Conservation (phyloP, 768 basidiomycete genomes). For the Calocera viscosa region DNA sequence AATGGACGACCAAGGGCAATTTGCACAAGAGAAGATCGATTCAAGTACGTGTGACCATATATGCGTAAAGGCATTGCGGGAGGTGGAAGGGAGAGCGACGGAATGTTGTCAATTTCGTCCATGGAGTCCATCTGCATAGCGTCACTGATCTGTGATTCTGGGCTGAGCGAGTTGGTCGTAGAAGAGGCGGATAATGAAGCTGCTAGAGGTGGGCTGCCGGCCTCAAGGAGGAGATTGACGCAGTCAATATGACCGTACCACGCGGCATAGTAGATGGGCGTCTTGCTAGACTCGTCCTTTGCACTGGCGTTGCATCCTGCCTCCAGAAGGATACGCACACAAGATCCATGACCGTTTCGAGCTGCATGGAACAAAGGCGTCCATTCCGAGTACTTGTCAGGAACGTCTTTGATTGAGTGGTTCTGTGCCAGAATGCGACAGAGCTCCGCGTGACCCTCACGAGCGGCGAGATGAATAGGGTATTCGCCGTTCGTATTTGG, state of each 20-base stretch:
- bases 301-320: conserved; percentile 66
- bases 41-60: conserved; percentile 93
- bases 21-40: conserved; percentile 73
- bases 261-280: conserved; percentile 84
- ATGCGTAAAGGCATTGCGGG: conserved; percentile 97
- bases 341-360: conserved; percentile 64
- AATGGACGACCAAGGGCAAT: conserved; percentile 63
- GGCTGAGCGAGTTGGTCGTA: not conserved
- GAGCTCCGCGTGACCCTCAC: conserved; percentile 78
- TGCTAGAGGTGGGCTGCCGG: conserved; percentile 20
- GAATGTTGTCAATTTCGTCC: conserved; percentile 82
- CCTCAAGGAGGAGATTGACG: conserved; percentile 46
- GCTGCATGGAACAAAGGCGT: conserved; percentile 94
- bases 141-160: conserved; percentile 9
- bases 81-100: conserved; percentile 86
- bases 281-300: conserved; percentile 72
- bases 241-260: conserved; percentile 83
- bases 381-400: conserved; percentile 98
- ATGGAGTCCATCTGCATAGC: conserved; percentile 21
- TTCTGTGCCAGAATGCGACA: conserved; percentile 57
- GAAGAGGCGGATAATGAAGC: conserved; percentile 19
- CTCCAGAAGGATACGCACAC: conserved; percentile 63
- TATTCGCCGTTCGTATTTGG: conserved; percentile 94
- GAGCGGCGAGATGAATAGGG: conserved; percentile 89
- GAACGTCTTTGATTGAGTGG: conserved; percentile 67